Percentiles rank a stretch among this genome's conserved stretches.
Evolutionary conservation across 805 yeast genomes (phyloP).

Genomic region (Myxozyma sirexii): DNA sequence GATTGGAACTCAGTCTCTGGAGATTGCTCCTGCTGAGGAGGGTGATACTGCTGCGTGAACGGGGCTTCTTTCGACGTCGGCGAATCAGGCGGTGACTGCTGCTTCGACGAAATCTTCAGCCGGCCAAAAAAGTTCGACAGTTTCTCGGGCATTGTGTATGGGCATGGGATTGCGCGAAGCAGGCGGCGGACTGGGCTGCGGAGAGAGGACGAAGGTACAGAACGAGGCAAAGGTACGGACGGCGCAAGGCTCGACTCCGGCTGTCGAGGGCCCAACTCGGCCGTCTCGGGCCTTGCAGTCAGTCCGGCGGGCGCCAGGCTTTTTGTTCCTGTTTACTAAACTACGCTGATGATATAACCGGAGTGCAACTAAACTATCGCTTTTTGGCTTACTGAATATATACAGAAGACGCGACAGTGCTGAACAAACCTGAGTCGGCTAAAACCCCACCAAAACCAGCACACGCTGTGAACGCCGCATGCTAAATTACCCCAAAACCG

Average conservation of each 20-base stretch:
- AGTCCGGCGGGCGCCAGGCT: too few species aligned
- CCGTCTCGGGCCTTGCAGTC: too few species aligned
- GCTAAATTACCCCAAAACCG: background rate
- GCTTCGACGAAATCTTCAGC: constrained; percentile 12
- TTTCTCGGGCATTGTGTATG: constrained; percentile 5
- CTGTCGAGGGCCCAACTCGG: background rate
- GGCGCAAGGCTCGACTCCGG: background rate
- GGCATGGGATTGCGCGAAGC: background rate
- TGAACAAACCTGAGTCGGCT: too few species aligned
- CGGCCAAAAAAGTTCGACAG: constrained; percentile 12
- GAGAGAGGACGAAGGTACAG: too few species aligned
- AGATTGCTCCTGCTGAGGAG: background rate
- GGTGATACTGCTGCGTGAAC: background rate
- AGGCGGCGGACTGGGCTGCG: background rate
- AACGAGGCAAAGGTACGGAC: background rate
- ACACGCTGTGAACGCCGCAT: background rate
- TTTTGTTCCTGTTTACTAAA: too few species aligned
- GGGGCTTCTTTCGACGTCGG: background rate
- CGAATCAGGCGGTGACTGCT: background rate
- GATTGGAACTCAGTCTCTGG: constrained; percentile 3
- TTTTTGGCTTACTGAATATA: too few species aligned
- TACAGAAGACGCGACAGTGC: too few species aligned
- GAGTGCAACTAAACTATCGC: too few species aligned
- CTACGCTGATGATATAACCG: too few species aligned
- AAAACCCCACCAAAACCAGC: background rate